Evolutionary conservation across 2,329 filamentous ascomycete genomes (phyloP).

Genomic region (Didymosphaeria variabile): DNA sequence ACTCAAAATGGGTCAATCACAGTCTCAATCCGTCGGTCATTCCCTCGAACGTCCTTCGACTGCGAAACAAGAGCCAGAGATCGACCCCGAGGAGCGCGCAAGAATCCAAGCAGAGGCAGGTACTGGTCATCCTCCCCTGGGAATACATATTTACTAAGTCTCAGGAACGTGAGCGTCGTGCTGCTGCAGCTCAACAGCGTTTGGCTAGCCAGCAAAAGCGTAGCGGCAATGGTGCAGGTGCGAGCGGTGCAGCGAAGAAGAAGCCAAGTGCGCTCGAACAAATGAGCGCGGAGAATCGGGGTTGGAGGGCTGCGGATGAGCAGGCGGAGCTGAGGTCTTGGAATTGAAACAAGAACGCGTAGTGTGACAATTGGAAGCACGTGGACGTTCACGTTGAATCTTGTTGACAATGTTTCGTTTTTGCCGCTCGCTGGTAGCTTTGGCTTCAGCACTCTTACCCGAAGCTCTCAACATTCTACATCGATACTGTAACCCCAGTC

Average conservation of each 20-base stretch:
- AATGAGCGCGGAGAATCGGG: constrained; percentile 41
- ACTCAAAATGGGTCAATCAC: constrained; percentile 36
- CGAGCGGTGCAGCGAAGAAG: constrained; percentile 22
- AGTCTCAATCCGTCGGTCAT: constrained; percentile 30
- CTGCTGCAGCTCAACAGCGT: constrained; percentile 40
- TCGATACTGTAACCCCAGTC: constrained; percentile 2
- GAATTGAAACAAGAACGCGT: constrained; percentile 25
- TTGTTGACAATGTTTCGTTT: background rate
- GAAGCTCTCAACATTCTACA: constrained; percentile 2
- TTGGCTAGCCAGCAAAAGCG: constrained; percentile 28
- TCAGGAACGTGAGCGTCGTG: constrained; percentile 44
- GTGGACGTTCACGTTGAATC: background rate
- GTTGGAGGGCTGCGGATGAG: constrained; percentile 42
- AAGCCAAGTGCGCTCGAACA: constrained; percentile 39
- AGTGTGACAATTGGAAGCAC: background rate
- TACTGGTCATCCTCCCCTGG: background rate
- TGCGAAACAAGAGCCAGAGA: constrained; percentile 30
- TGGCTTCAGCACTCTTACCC: background rate
- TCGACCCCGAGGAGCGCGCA: constrained; percentile 35
- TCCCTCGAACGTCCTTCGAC: constrained; percentile 12
- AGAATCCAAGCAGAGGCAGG: constrained; percentile 36
- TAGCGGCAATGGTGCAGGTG: background rate
- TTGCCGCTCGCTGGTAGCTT: background rate
- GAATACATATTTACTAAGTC: background rate
- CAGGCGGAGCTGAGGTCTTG: constrained; percentile 37